phyloP scores from a whole-genome alignment of 257 asterid genomes.

The Gentiana dahurica region DNA sequence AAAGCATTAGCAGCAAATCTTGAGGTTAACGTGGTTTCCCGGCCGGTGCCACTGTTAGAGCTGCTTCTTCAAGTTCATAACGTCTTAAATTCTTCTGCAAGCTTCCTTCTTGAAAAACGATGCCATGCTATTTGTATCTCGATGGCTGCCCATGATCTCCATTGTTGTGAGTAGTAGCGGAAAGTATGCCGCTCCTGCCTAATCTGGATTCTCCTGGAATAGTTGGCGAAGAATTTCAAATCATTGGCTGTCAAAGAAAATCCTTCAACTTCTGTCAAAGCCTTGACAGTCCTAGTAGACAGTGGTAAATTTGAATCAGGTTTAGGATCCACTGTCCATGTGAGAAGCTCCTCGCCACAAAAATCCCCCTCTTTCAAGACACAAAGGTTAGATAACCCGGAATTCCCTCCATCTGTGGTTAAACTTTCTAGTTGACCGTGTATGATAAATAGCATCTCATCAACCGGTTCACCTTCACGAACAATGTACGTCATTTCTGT shows the following conservation, averaged over 20 bases:
- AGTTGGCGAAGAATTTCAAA: constrained; percentile 71
- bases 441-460: constrained; percentile 86
- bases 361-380: constrained; percentile 70
- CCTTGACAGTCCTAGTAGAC: constrained; percentile 86
- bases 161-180: constrained; percentile 90
- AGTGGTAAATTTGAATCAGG: constrained; percentile 79
- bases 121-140: constrained; percentile 96
- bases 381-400: constrained; percentile 89
- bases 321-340: constrained; percentile 96
- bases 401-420: constrained; percentile 95
- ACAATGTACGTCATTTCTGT: constrained; percentile 68
- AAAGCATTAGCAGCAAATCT: constrained; percentile 67
- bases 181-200: constrained; percentile 95
- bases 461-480: constrained; percentile 95
- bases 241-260: constrained; percentile 88
- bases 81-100: constrained; percentile 32
- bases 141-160: constrained; percentile 99
- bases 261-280: constrained; percentile 90
- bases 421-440: constrained; percentile 91
- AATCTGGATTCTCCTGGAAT: constrained; percentile 83
- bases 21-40: constrained; percentile 50
- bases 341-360: constrained; percentile 96
- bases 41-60: constrained; percentile 11
- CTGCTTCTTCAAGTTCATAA: constrained; percentile 30
- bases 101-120: constrained; percentile 54